Conservation (phyloP, 345 rosid genomes). For the Ceriops zippeliana region DNA sequence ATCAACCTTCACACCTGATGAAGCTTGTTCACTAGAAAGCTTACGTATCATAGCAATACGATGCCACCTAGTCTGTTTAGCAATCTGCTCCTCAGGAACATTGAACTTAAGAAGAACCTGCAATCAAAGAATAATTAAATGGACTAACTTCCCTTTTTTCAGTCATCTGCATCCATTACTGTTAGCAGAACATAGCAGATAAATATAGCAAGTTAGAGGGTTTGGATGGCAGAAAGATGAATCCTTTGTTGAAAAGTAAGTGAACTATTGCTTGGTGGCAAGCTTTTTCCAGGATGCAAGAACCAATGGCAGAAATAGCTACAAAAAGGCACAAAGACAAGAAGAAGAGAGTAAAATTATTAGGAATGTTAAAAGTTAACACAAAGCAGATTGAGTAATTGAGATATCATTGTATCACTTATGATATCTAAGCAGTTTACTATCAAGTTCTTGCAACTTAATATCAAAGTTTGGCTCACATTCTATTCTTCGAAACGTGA, state of each 20-base stretch:
- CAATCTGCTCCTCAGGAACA: slow-evolving; percentile 83
- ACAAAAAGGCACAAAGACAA: background rate
- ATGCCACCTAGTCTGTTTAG: slow-evolving; percentile 96
- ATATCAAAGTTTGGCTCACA: too few relatives aligned
- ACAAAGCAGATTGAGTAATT: too few relatives aligned
- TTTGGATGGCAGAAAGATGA: background rate
- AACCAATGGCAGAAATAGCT: background rate
- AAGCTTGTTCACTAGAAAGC: slow-evolving; percentile 98
- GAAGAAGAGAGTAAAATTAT: too few relatives aligned
- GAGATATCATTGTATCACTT: too few relatives aligned
- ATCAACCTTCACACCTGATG: slow-evolving; percentile 92
- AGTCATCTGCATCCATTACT: background rate
- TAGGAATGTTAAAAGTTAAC: too few relatives aligned
- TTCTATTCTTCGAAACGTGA: too few relatives aligned
- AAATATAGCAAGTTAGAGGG: background rate
- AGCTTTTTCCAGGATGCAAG: background rate
- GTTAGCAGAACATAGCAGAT: too few relatives aligned
- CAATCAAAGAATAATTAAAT: background rate
- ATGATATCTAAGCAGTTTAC: too few relatives aligned
- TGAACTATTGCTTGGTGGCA: background rate
- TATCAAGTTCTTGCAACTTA: too few relatives aligned
- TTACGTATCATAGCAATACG: slow-evolving; percentile 98
- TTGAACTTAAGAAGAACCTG: slow-evolving; percentile 95
- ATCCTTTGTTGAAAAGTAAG: too few relatives aligned
- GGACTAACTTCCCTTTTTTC: background rate